Base-by-base conservation (phyloP, 345 rosid species). In the Arabidopsis suecica region DNA sequence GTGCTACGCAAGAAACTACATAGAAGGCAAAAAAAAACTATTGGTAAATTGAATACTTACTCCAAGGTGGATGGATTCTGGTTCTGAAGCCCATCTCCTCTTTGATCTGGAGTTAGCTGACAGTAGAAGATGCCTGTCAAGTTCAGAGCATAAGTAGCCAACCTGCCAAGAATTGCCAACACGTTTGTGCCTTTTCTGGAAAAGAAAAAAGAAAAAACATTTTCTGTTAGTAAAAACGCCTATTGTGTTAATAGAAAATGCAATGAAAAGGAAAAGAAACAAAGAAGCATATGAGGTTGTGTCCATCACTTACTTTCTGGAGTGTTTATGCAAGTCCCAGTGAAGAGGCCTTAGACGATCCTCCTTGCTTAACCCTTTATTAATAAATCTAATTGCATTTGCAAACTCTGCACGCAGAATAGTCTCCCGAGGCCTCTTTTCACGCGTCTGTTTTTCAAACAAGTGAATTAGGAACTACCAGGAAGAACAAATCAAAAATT, bases 401-500 rank as follows among this genome's bases (percentile, higher is more conserved):
- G 88, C 88, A 83, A 90, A 95, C 75, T 95, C 99, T 61, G 82
- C 79, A 51, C 86, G 89, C 63, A 95, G 92, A 82, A 92, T 88
- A 56, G 87, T 88, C 81, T 92, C 99, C 25, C 99, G 87, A 62
- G 99, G 97, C 85, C 85, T 95, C 83, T 80, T 86, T 82, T 95
- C 99, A 68, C 33, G 86, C 0, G 90, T 83, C 99, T 95, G 83
- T 61, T 61, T 68, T 55, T 60, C 48, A 74, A 69, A 41, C 69
- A 79, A 75, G 44, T 67, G 71, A 37, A 38, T 13, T 76, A 80
- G 32, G 50, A 78, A 37, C 44, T 34, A 28, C 3, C 41, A 69
- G 34, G 23, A 32, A 25, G 18, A 76, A 49, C 25, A 38, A n/a
- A 71, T 47, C 60, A 74, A 51, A 44, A 45, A 55, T 13, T 41